phyloP scores from a whole-genome alignment of 2,329 filamentous ascomycete species.

The Penicillium griseofulvum region DNA sequence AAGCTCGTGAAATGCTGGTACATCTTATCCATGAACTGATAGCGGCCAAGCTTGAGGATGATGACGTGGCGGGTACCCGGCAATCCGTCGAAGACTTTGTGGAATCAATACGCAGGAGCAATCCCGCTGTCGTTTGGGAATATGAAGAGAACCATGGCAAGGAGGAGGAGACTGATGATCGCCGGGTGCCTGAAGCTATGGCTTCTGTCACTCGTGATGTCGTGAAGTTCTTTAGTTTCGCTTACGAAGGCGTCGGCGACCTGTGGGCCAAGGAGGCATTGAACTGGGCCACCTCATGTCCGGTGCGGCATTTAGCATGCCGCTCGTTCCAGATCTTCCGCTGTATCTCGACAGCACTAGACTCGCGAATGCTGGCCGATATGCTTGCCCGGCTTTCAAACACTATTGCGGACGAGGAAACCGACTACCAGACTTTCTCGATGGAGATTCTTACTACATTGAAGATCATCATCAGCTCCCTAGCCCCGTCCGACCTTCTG shows the following conservation, averaged over 20 bases:
- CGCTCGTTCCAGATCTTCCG: slow-evolving; percentile 97
- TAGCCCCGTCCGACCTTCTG: slow-evolving; percentile 74
- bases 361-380: slow-evolving; percentile 91
- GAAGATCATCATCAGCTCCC: slow-evolving; percentile 82
- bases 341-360: slow-evolving; percentile 84
- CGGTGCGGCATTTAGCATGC: slow-evolving; percentile 90
- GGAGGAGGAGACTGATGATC: slow-evolving; percentile 66
- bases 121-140: slow-evolving; percentile 81
- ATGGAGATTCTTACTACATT: slow-evolving; percentile 96
- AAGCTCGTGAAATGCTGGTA: slow-evolving; percentile 95
- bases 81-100: slow-evolving; percentile 82
- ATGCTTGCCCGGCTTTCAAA: slow-evolving; percentile 95
- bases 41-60: slow-evolving; percentile 73
- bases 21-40: slow-evolving; percentile 96
- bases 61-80: slow-evolving; percentile 64
- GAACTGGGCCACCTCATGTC: slow-evolving; percentile 95
- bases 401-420: slow-evolving; percentile 91
- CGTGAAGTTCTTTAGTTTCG: slow-evolving; percentile 78
- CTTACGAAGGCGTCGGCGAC: slow-evolving; percentile 82
- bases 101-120: slow-evolving; percentile 79
- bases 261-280: slow-evolving; percentile 87
- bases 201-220: slow-evolving; percentile 76
- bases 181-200: slow-evolving; percentile 86
- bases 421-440: slow-evolving; percentile 92
- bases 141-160: slow-evolving; percentile 91